Conservation (phyloP, 345 rosid species). For the Abelmoschus esculentus region DNA sequence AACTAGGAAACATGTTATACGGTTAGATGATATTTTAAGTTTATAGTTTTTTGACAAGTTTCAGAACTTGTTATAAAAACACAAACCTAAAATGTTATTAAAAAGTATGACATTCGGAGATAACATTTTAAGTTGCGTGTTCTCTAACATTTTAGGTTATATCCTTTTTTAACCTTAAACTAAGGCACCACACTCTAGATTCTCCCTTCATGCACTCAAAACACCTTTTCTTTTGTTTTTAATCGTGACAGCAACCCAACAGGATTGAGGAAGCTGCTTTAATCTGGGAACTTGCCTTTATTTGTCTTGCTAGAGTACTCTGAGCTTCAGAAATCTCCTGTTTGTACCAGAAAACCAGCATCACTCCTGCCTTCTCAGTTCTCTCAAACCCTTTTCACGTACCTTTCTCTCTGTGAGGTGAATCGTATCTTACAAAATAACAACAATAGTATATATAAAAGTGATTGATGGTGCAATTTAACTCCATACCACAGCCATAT, state of each 20-base stretch:
- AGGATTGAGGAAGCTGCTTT: background rate
- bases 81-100: no score
- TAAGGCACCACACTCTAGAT: no score
- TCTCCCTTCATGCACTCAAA: background rate
- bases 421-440: no score
- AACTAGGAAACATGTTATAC: no score
- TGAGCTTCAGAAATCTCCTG: background rate
- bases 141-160: no score
- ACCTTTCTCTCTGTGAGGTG: background rate
- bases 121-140: no score
- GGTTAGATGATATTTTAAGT: no score
- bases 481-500: background rate
- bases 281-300: slow-evolving; percentile 1
- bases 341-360: slow-evolving; percentile 1
- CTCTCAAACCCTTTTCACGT: background rate
- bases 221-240: background rate
- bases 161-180: no score
- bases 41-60: no score
- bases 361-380: background rate
- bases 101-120: no score
- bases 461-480: background rate
- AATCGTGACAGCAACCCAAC: slow-evolving; percentile 10
- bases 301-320: background rate
- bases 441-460: background rate
- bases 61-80: no score